Conservation (phyloP, 257 asterid genomes). For the Salvia miltiorrhiza region DNA sequence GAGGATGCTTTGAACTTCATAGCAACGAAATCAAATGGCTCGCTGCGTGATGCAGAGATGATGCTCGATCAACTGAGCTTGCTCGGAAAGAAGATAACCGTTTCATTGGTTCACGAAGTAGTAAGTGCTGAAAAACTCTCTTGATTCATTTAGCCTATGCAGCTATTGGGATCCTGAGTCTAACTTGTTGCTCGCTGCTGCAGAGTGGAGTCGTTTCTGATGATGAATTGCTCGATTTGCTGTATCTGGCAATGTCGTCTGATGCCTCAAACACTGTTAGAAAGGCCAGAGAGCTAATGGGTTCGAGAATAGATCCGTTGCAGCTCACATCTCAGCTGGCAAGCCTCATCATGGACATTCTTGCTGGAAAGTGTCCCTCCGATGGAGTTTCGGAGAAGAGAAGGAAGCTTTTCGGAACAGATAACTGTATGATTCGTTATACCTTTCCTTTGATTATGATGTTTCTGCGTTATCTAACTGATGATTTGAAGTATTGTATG, state of each 20-base stretch:
- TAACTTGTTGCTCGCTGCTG: slow-evolving; percentile 19
- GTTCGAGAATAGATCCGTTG: slow-evolving; percentile 82
- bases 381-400: slow-evolving; percentile 45
- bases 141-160: not conserved
- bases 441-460: not conserved
- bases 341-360: slow-evolving; percentile 84
- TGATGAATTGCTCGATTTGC: slow-evolving; percentile 79
- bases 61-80: slow-evolving; percentile 90
- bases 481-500: no score
- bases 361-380: slow-evolving; percentile 58
- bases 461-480: no score
- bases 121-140: slow-evolving; percentile 40
- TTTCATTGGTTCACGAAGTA: slow-evolving; percentile 69
- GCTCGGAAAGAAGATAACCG: slow-evolving; percentile 74
- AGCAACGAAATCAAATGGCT: slow-evolving; percentile 71
- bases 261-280: slow-evolving; percentile 85
- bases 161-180: not conserved
- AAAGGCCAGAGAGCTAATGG: slow-evolving; percentile 76
- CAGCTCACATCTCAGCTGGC: slow-evolving; percentile 83
- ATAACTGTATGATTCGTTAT: slow-evolving; percentile 44
- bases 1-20: slow-evolving; percentile 63
- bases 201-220: slow-evolving; percentile 91
- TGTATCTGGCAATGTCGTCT: slow-evolving; percentile 73
- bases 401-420: slow-evolving; percentile 46
- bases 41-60: slow-evolving; percentile 87